Percentiles rank a stretch among this genome's conserved stretches.
phyloP scores from a whole-genome alignment of 306 rosid species.

The Dicorynia guianensis region DNA sequence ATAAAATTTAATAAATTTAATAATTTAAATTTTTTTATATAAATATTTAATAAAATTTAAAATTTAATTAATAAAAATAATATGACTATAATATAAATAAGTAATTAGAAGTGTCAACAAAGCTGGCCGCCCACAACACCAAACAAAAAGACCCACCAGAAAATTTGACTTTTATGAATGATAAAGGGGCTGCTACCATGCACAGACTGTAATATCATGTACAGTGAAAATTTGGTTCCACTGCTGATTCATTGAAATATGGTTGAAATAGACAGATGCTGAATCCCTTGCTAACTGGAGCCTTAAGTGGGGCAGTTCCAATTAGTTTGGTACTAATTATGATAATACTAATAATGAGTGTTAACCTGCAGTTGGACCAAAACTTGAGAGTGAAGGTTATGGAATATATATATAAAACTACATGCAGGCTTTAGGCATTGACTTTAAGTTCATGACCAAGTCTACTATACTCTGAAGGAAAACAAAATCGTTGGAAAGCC shows the following conservation, averaged over 20 bases:
- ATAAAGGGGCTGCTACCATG: neutral
- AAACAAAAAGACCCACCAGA: too few species aligned
- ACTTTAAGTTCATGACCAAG: neutral
- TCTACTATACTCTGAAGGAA: neutral
- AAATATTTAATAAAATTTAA: too few species aligned
- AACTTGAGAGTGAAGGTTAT: neutral
- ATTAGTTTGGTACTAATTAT: neutral
- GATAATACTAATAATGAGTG: constrained; percentile 14
- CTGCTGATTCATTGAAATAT: neutral
- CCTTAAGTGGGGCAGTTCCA: neutral
- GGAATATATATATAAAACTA: too few species aligned
- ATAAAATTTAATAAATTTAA: too few species aligned
- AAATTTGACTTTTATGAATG: too few species aligned
- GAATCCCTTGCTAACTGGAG: neutral
- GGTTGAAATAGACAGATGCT: neutral
- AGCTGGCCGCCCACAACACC: too few species aligned
- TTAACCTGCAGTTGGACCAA: neutral
- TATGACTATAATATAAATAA: too few species aligned
- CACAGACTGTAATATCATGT: neutral
- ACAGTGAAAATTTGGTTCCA: neutral
- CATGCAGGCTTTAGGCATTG: constrained; percentile 1
- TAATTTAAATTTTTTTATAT: too few species aligned
- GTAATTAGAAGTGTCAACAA: too few species aligned
- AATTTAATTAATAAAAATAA: too few species aligned
- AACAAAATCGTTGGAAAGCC: neutral